A percentile compares a stretch with the other conserved stretches of the same genome.
Conservation (phyloP, 306 rosid species). For the Adenanthera pavonina region DNA sequence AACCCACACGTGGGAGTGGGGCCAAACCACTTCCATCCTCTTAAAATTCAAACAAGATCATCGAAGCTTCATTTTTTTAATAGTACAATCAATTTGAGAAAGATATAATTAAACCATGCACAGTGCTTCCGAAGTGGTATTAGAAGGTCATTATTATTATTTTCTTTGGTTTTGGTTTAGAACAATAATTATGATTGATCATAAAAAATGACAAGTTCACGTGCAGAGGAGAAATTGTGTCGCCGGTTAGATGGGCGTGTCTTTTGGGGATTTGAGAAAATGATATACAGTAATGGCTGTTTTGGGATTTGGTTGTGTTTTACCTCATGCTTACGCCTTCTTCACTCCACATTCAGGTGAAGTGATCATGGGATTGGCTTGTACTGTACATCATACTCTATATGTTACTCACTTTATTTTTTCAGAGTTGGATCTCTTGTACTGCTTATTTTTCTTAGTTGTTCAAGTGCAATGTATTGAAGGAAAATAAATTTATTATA, state of each 20-base stretch:
- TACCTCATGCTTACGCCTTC: background rate
- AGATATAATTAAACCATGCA: background rate
- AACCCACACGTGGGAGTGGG: conserved; percentile 57
- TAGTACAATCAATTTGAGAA: too few relatives aligned
- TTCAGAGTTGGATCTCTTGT: background rate
- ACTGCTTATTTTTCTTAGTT: background rate
- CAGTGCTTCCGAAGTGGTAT: background rate
- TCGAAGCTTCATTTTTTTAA: background rate
- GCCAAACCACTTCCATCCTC: background rate
- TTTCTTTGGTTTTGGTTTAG: too few relatives aligned
- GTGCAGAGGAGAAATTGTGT: conserved; percentile 53
- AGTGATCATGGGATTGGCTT: background rate
- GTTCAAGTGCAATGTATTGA: too few relatives aligned
- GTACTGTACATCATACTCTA: too few relatives aligned
- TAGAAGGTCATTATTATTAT: background rate
- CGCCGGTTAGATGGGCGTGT: conserved; percentile 76
- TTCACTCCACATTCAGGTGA: background rate
- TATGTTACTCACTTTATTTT: too few relatives aligned
- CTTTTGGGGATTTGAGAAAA: conserved; percentile 26
- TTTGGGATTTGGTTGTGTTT: conserved; percentile 39
- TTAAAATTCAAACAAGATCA: background rate
- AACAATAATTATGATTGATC: too few relatives aligned
- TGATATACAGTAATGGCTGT: background rate
- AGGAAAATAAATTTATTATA: too few relatives aligned
- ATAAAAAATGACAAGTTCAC: conserved; percentile 38